Evolutionary conservation across 352 stramenopile species (phyloP), one percentile per base, ranked within the genome.

Genomic region (Globisporangium cystogenes): DNA sequence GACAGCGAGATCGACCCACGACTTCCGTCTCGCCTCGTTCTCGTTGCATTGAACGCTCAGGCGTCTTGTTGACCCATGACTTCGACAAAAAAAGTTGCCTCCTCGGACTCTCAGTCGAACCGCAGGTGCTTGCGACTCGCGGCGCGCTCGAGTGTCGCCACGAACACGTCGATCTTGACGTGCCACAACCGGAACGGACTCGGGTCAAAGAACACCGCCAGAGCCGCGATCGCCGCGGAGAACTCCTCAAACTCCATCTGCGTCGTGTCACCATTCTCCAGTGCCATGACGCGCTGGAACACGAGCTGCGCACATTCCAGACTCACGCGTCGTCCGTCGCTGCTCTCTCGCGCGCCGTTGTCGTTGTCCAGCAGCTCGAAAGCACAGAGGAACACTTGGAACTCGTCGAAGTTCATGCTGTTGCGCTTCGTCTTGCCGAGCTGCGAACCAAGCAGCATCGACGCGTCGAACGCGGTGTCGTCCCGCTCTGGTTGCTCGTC

Each of bases 231-330:
- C 5, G 72, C 72, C 3, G 66, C 57, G 3, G 71, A 45, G 36
- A 88, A 88, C 43, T 88, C 77, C 45, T 82, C 71, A 37, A 86
- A 84, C 46, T 88, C 77, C 29, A 88, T 72, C 49, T 72, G 68
- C 3, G 63, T 51, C 4, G 60, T 60, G 57, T 85, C 77, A 42
- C 68, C 65, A 44, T 80, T 82, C 23, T 85, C 73, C 11, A 82
- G 58, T 12, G 64, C 43, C 72, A 88, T 82, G 16, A 75, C 70
- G 0, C 64, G 62, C 7, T 52, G 58, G 48, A 88, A 88, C 0
- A 88, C 37, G 3, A 67, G 59, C 5, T 63, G 60, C 1, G 66
- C 73, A 15, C 57, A 65, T n/a, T 44, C 20, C 0, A 37, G n/a
- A 12, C 27, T 3, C 36, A 45, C 29, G 2, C 23, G 20, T 1